Evolutionary conservation across 495 filamentous ascomycete genomes (phyloP).

Genomic region (Aspergillus mulundensis): DNA sequence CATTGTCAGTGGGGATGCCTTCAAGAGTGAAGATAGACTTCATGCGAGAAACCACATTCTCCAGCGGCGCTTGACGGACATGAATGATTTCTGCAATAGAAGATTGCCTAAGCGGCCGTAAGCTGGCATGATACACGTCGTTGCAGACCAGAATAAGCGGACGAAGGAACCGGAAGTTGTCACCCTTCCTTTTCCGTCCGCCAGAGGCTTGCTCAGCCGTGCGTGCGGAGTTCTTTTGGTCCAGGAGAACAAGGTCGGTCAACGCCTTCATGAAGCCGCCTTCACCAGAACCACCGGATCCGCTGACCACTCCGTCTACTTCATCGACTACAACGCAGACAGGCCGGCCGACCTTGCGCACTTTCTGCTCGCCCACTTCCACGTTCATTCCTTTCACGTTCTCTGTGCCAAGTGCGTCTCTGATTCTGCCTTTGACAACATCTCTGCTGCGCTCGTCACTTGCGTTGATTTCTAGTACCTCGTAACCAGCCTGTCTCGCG

Average conservation of each 20-base stretch:
- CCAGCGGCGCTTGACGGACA: constrained; percentile 80
- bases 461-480: constrained; percentile 92
- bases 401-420: constrained; percentile 84
- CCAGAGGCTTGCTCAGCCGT: constrained; percentile 29
- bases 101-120: constrained; percentile 77
- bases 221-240: constrained; percentile 70
- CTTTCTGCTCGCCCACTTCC: constrained; percentile 56
- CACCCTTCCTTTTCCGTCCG: constrained; percentile 61
- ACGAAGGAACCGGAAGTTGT: constrained; percentile 78
- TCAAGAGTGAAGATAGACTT: constrained; percentile 81
- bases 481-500: constrained; percentile 90
- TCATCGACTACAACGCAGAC: constrained; percentile 95
- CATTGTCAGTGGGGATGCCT: constrained; percentile 77
- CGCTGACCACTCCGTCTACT: constrained; percentile 86
- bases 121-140: constrained; percentile 89
- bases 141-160: constrained; percentile 95
- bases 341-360: constrained; percentile 72
- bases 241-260: constrained; percentile 78
- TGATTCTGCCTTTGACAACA: constrained; percentile 85
- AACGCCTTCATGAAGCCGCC: constrained; percentile 94
- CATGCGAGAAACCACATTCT: constrained; percentile 78
- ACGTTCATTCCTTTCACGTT: constrained; percentile 79
- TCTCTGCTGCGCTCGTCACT: constrained; percentile 95
- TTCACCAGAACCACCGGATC: constrained; percentile 64
- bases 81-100: constrained; percentile 86